These are phyloP conservation scores for Nasturtium officinale DNA, from an alignment of 345 rosid genomes.

Conservation along the genomic window DNA sequence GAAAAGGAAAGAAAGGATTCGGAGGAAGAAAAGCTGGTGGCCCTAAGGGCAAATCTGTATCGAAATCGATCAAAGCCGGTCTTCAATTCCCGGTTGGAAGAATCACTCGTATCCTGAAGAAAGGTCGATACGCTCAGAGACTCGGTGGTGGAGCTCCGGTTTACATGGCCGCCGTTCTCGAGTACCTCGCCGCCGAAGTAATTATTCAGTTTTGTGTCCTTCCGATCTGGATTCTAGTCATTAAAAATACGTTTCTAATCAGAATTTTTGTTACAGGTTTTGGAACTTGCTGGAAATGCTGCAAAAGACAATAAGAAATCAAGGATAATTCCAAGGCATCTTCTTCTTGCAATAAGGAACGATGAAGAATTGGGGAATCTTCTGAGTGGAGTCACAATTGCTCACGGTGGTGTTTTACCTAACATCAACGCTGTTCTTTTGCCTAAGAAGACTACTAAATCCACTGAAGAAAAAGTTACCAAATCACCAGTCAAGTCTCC, in stretches of 20 bases:
- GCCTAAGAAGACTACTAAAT: conserved; percentile 66
- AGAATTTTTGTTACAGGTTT: conserved; percentile 43
- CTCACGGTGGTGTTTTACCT: conserved; percentile 80
- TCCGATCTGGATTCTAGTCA: background rate
- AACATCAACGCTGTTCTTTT: conserved; percentile 72
- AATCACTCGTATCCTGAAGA: conserved; percentile 78
- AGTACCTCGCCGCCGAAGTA: conserved; percentile 87
- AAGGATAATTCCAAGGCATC: conserved; percentile 74
- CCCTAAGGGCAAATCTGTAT: conserved; percentile 69
- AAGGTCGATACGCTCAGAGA: conserved; percentile 70
- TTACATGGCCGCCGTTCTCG: conserved; percentile 85
- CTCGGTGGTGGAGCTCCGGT: conserved; percentile 89
- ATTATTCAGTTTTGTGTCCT: background rate
- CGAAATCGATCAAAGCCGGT: conserved; percentile 77
- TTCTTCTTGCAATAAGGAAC: conserved; percentile 70
- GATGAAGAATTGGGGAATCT: conserved; percentile 80
- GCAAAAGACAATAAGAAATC: conserved; percentile 82
- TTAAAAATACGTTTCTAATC: background rate
- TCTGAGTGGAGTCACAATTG: conserved; percentile 72
- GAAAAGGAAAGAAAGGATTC: conserved; percentile 71
- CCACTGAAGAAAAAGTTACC: conserved; percentile 53
- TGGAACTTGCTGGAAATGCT: conserved; percentile 81
- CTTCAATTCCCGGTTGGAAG: conserved; percentile 87
- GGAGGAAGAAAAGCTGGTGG: conserved; percentile 85
- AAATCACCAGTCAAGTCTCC: conserved; percentile 61